phyloP scores from a whole-genome alignment of 345 rosid species.

The Lumnitzera racemosa region DNA sequence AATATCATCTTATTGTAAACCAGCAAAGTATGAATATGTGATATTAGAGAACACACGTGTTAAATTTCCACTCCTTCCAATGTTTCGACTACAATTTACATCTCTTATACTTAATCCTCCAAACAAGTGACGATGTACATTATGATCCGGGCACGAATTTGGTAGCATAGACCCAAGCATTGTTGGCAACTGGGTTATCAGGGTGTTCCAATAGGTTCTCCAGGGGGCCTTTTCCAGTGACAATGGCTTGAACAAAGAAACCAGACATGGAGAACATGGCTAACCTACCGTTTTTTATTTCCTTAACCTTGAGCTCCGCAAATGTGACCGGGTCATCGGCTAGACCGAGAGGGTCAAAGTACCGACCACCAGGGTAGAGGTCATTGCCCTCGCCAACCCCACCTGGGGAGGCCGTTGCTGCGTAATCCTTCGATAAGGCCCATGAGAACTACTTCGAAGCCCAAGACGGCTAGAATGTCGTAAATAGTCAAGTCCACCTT shows the following conservation, averaged over 20 bases:
- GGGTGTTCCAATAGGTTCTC: constrained; percentile 1
- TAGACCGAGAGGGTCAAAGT: background rate
- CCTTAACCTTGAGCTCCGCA: constrained; percentile 1
- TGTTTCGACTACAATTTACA: too few species aligned
- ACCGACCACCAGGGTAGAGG: too few species aligned
- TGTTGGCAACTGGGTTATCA: background rate
- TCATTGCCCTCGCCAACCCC: background rate
- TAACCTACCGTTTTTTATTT: constrained; percentile 1
- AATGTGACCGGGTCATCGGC: background rate
- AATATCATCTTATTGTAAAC: too few species aligned
- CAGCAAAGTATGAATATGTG: too few species aligned
- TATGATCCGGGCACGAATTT: too few species aligned
- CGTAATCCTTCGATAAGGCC: background rate
- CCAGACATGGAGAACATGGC: constrained; percentile 1
- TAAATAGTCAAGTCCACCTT: constrained; percentile 1
- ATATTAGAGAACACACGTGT: too few species aligned
- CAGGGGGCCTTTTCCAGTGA: constrained; percentile 1
- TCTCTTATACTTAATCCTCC: too few species aligned
- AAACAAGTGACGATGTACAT: too few species aligned
- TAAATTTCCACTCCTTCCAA: too few species aligned
- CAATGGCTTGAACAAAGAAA: constrained; percentile 2
- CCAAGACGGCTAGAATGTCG: constrained; percentile 3
- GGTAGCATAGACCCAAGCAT: background rate
- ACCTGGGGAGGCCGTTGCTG: background rate
- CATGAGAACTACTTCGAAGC: constrained; percentile 1